Percentiles rank a stretch among this genome's conserved stretches.
Evolutionary conservation across 1,284 basidiomycete genomes (phyloP).

Genomic region (Flammula alnicola): DNA sequence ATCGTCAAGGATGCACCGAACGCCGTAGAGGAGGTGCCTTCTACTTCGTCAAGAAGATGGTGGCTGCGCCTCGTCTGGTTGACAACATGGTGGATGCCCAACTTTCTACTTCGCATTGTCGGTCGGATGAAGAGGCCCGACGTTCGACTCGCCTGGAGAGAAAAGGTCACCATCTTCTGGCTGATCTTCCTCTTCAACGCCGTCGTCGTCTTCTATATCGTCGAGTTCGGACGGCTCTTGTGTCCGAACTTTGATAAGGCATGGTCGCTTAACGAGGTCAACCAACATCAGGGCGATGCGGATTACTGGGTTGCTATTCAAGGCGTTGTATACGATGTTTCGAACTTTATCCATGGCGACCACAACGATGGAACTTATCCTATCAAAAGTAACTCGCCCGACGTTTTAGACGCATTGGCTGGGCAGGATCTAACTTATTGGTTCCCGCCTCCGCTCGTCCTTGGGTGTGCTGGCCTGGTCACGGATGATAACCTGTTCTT

Average conservation of each 20-base stretch:
- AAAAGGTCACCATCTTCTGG: constrained; percentile 91
- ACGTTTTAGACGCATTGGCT: constrained; percentile 74
- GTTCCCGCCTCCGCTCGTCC: constrained; percentile 82
- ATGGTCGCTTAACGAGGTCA: constrained; percentile 81
- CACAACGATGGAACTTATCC: constrained; percentile 73
- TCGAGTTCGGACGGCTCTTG: constrained; percentile 85
- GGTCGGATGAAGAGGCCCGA: constrained; percentile 97
- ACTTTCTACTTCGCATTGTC: constrained; percentile 66
- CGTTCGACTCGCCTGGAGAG: constrained; percentile 93
- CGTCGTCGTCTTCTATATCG: constrained; percentile 88
- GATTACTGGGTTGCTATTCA: constrained; percentile 90
- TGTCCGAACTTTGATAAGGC: constrained; percentile 93
- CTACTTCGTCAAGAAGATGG: constrained; percentile 68
- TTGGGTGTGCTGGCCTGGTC: constrained; percentile 80
- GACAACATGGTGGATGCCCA: constrained; percentile 86
- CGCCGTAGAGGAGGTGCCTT: constrained; percentile 86
- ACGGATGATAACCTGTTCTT: constrained; percentile 56
- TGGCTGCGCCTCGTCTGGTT: constrained; percentile 80
- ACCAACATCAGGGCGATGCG: constrained; percentile 69
- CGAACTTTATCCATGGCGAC: constrained; percentile 84
- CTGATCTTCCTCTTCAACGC: constrained; percentile 87
- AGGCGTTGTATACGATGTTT: constrained; percentile 91
- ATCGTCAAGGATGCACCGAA: constrained; percentile 64
- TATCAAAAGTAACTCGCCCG: constrained; percentile 65
- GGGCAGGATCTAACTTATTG: constrained; percentile 90